Base-by-base conservation (phyloP, 345 rosid genomes). In the Arabis hirsuta region DNA sequence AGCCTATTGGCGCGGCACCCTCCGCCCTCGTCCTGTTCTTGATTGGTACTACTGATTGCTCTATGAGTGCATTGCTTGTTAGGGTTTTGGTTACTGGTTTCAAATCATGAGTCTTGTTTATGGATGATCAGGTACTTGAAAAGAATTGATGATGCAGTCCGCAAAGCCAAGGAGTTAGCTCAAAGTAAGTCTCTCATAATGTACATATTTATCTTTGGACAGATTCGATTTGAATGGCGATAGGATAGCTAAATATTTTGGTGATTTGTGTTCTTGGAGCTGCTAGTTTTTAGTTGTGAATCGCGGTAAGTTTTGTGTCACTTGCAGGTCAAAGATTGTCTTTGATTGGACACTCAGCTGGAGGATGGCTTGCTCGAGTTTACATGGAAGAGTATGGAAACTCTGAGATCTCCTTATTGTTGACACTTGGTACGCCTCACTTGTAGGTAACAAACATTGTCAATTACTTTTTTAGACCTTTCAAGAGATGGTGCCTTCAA, bases 351-450 rank as follows among this genome's bases (percentile, higher is more conserved):
- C 97, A 94, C 80, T 94, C 97, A 14, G 98, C 96, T 4, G 97
- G 97, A 74, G 98, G 98, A 62, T 91, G 98, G 98, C 96, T 94
- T 62, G 98, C 97, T 22, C 87, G 97, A 12, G 87, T 91, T 41
- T 94, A 89, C 82, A 76, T 89, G 90, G 91, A 89, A 80, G 96
- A 94, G 82, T 88, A 82, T 10, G 87, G 92, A 76, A 39, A 55
- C 20, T 77, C 86, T 31, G 82, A 88, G 57, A 73, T 93, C 73
- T 83, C 89, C 29, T 77, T 93, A 86, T 59, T 90, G 63, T 73
- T 93, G 79, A 93, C 98, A 51, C 94, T 93, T 55, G 98, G 98
- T 80, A 93, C 98, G 76, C 97, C 96, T 73, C 97, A 93, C 88
- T 78, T 68, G 98, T 93, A 90, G 80, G 97, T 88, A 66, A 74